A percentile compares a stretch with the other conserved stretches of the same genome.
Evolutionary conservation across 306 rosid species (phyloP).

Genomic region (Aeschynomene evenia): DNA sequence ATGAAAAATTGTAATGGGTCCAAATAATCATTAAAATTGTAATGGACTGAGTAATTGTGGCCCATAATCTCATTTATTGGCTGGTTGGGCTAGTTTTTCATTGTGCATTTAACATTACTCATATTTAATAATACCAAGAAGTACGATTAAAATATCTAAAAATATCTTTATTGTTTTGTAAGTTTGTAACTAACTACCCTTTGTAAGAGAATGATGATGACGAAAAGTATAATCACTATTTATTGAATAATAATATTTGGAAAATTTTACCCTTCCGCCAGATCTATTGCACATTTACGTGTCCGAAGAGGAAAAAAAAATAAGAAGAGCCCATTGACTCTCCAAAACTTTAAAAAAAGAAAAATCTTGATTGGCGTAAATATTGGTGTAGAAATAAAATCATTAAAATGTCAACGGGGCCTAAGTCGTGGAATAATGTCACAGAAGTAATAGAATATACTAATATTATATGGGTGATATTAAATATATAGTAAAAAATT

Average conservation of each 20-base stretch:
- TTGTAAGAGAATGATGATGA: neutral
- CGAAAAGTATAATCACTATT: neutral
- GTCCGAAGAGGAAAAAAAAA: neutral
- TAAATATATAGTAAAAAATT: too few relatives aligned
- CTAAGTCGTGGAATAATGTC: neutral
- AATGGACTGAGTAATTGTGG: too few relatives aligned
- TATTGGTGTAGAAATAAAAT: neutral
- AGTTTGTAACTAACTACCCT: too few relatives aligned
- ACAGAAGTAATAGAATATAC: neutral
- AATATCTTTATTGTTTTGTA: neutral
- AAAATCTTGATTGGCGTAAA: constrained; percentile 11
- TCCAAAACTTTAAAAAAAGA: neutral
- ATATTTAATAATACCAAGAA: neutral
- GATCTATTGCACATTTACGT: neutral
- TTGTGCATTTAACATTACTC: too few relatives aligned
- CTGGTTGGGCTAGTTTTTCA: too few relatives aligned
- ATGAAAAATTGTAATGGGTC: too few relatives aligned
- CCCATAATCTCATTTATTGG: too few relatives aligned
- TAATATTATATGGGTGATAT: too few relatives aligned
- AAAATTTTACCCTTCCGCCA: too few relatives aligned
- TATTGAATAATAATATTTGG: too few relatives aligned
- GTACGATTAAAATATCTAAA: neutral
- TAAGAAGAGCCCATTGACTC: neutral
- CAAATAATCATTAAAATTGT: too few relatives aligned
- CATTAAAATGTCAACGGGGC: constrained; percentile 1